Conservation (phyloP, 1,139 yeast genomes). For the Pichia sp. region DNA sequence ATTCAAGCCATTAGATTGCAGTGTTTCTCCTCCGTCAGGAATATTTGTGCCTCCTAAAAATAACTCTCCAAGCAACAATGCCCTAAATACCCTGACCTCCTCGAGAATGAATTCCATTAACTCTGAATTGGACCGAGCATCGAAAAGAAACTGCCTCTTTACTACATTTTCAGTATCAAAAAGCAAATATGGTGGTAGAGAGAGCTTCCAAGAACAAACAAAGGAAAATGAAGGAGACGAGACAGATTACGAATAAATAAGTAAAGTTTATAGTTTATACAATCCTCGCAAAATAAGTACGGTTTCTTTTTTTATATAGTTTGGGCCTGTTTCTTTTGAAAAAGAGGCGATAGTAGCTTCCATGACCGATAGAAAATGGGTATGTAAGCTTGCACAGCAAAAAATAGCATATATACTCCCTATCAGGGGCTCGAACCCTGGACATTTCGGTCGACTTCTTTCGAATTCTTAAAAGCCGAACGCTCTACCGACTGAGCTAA, state of each 20-base stretch:
- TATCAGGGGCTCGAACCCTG: slow-evolving; percentile 25
- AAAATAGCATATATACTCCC: slow-evolving; percentile 11
- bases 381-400: not conserved
- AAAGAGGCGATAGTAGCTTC: too few relatives aligned
- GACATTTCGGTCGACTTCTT: slow-evolving; percentile 24
- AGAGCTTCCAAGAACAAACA: not conserved
- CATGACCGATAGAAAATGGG: too few relatives aligned
- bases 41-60: slow-evolving; percentile 1
- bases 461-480: slow-evolving; percentile 41
- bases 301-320: too few relatives aligned
- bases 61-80: not conserved
- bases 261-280: not conserved
- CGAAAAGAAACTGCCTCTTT: not conserved
- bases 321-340: too few relatives aligned
- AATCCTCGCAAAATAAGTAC: too few relatives aligned
- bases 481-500: slow-evolving; percentile 48
- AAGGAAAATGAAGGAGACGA: slow-evolving; percentile 8
- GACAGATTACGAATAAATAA: slow-evolving; percentile 9
- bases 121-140: not conserved
- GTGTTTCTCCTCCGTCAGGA: slow-evolving; percentile 12
- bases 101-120: slow-evolving; percentile 10
- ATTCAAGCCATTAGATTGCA: not conserved
- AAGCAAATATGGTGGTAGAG: not conserved
- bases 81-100: slow-evolving; percentile 2
- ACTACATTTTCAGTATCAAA: slow-evolving; percentile 1